These are phyloP conservation scores for Rubus parviflorus DNA, from an alignment of 306 rosid species.

Conservation along the genomic window DNA sequence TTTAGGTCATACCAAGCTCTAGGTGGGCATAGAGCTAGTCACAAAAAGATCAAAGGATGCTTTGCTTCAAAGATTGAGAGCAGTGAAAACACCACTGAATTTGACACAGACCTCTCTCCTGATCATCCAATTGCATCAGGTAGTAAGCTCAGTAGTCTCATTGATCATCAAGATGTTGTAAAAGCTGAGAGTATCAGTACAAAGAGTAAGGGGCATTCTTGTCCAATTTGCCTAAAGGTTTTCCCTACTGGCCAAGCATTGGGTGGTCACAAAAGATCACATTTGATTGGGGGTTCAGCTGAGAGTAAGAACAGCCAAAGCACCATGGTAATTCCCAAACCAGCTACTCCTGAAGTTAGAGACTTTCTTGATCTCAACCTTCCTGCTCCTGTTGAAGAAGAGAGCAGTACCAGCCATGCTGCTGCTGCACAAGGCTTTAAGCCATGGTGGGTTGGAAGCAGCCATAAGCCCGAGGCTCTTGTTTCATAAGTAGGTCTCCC, in stretches of 20 bases:
- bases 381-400: conserved; percentile 65
- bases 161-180: conserved; percentile 21
- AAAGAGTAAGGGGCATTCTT: conserved; percentile 55
- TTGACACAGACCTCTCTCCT: conserved; percentile 41
- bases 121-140: conserved; percentile 34
- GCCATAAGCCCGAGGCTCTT: conserved; percentile 34
- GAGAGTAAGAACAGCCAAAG: conserved; percentile 40
- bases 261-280: conserved; percentile 97
- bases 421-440: conserved; percentile 19
- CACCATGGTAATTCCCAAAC: conserved; percentile 37
- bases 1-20: conserved; percentile 89
- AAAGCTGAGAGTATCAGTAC: conserved; percentile 18
- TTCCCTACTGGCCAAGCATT: conserved; percentile 88
- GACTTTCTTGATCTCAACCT: conserved; percentile 88
- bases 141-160: conserved; percentile 35
- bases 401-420: conserved; percentile 26
- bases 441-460: conserved; percentile 45
- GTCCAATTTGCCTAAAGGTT: conserved; percentile 72
- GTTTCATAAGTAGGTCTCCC: conserved; percentile 23
- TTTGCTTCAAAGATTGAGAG: conserved; percentile 54
- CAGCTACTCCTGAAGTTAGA: conserved; percentile 51
- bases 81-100: conserved; percentile 63
- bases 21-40: conserved; percentile 96
- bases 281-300: conserved; percentile 38
- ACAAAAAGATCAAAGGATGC: conserved; percentile 67